phyloP scores from a whole-genome alignment of 352 stramenopile genomes.

The Pythium myriotylum region DNA sequence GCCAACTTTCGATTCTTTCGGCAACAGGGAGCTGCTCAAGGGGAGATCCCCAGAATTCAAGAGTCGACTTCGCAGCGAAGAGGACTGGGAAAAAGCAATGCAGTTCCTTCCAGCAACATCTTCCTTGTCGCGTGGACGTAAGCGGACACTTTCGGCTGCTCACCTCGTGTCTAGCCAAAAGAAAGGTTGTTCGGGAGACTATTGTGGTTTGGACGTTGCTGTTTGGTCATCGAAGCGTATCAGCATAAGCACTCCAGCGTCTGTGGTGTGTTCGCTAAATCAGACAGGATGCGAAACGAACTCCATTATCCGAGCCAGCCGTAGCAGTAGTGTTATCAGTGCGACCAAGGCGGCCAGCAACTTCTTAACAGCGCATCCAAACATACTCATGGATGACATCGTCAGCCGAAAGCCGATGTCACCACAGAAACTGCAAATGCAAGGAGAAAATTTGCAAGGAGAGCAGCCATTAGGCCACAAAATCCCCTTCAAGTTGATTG shows the following conservation, averaged over 20 bases:
- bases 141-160: slow-evolving; percentile 57
- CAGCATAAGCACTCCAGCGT: neutral
- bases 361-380: slow-evolving; percentile 50
- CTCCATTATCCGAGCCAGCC: slow-evolving; percentile 23
- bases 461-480: slow-evolving; percentile 26
- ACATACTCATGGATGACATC: slow-evolving; percentile 27
- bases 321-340: slow-evolving; percentile 50
- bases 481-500: slow-evolving; percentile 84
- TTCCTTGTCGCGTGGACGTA: slow-evolving; percentile 53
- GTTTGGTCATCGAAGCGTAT: slow-evolving; percentile 47
- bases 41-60: slow-evolving; percentile 2
- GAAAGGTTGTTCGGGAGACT: slow-evolving; percentile 70
- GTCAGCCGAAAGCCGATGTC: slow-evolving; percentile 36
- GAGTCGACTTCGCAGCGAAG: slow-evolving; percentile 34
- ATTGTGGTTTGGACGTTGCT: slow-evolving; percentile 51
- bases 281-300: neutral
- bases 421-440: slow-evolving; percentile 39
- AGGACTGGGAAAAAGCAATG: slow-evolving; percentile 58
- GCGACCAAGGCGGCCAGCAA: slow-evolving; percentile 55
- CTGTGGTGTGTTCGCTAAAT: neutral
- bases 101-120: slow-evolving; percentile 56
- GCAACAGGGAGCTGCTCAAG: slow-evolving; percentile 20
- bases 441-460: slow-evolving; percentile 7
- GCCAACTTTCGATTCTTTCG: slow-evolving; percentile 35
- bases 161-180: slow-evolving; percentile 79